Base-by-base conservation (phyloP, 2,329 filamentous ascomycete genomes). In the Domatiomyces catenatus region DNA sequence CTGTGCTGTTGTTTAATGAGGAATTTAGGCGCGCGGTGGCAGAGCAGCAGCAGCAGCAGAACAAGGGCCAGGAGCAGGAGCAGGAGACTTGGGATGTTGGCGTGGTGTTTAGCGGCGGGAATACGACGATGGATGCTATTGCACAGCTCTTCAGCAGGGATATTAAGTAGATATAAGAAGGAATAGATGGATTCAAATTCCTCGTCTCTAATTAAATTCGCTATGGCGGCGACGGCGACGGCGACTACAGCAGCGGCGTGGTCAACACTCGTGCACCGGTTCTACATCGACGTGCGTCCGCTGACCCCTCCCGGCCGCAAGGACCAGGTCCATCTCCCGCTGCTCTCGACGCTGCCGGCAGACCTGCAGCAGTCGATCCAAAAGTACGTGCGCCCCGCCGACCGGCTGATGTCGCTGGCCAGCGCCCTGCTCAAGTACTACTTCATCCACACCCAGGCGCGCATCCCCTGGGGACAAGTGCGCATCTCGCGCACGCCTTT, bases 1-100 rank as follows among this genome's bases (percentile, higher is more conserved):
- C 90, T 0, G 84, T 86, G 6, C 82, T 81, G 48, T 69, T 96
- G 58, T 95, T 79, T 57, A 84, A 94, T 64, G 86, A 93, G 67
- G 86, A 88, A 3, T 95, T 95, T 55, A 71, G 86, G 52, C 64
- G 62, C 10, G 66, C 83, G 66, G 83, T 89, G 8, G 48, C 45
- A 6, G 22, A 52, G 44, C 8, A 80, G 46, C 51, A 86, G 69
- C 66, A 61, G 36, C 56, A 59, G 53, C 84, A 89, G 65, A 84
- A 72, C 0, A 84, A 85, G 22, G 3, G 6, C 3, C 22, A 24
- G 22, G 3, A 24, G 22, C 22, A 24, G 22, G 22, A 6, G 22
- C 73, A 78, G 48, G 71, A 76, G 10, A 86, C 86, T 0, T 94
- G 88, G 87, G 77, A 82, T 67, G 60, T 82, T 15, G 78, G 75